phyloP scores from a whole-genome alignment of 768 basidiomycete species.

The Auricularia heimuer region DNA sequence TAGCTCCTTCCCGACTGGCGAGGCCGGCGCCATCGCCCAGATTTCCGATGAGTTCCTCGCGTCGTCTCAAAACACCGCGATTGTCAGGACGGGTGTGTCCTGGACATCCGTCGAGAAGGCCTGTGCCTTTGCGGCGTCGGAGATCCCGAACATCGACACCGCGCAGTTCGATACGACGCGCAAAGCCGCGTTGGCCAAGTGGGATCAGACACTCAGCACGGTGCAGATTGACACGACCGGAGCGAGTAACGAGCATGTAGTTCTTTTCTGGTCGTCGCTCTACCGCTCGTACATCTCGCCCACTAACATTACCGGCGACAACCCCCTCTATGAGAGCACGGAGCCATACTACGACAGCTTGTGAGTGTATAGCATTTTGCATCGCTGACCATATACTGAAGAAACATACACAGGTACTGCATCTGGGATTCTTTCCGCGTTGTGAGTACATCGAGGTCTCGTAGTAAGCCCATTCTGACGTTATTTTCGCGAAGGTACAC shows the following conservation, averaged over 20 bases:
- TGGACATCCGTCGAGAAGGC: slow-evolving; percentile 12
- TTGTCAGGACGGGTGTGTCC: slow-evolving; percentile 10
- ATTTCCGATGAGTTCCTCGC: slow-evolving; percentile 2
- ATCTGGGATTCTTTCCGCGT: slow-evolving; percentile 13
- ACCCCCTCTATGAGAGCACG: slow-evolving; percentile 16
- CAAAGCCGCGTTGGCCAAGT: slow-evolving; percentile 2
- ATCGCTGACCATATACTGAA: no score
- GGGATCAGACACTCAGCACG: slow-evolving; percentile 1
- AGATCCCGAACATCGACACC: slow-evolving; percentile 8
- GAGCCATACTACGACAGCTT: slow-evolving; percentile 20
- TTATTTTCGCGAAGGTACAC: slow-evolving; percentile 10
- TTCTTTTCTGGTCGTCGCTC: slow-evolving; percentile 6
- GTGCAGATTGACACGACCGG: background rate
- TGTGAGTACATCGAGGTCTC: background rate
- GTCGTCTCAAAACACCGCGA: background rate
- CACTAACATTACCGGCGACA: slow-evolving; percentile 19
- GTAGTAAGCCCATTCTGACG: background rate
- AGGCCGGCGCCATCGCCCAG: background rate
- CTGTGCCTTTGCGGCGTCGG: slow-evolving; percentile 9
- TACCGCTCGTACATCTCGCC: slow-evolving; percentile 53
- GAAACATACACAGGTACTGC: slow-evolving; percentile 10
- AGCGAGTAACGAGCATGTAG: background rate
- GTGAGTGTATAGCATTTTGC: background rate
- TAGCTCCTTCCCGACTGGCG: background rate
- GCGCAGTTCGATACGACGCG: slow-evolving; percentile 6